Base-by-base conservation (phyloP, 2,329 filamentous ascomycete species). In the Sordariomycetes sp. region DNA sequence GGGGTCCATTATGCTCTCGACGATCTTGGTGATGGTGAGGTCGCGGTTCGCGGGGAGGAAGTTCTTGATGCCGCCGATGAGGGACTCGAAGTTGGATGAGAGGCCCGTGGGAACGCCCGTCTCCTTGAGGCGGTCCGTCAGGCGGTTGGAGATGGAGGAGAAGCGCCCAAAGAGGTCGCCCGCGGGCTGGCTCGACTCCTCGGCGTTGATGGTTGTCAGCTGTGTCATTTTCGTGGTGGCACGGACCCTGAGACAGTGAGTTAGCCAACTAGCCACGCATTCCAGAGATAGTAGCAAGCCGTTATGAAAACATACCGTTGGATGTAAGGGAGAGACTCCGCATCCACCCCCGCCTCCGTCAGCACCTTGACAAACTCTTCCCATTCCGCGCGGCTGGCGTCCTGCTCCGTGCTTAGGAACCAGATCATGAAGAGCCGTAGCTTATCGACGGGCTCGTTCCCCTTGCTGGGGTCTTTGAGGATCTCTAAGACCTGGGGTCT, bases 191-290 rank as follows among this genome's bases (percentile, higher is more conserved):
- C 85, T 79, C 20, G 80, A 76, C 60, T 86, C 77, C 15, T 88
- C 85, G 34, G 85, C 86, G 61, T 92, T 94, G 61, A 91, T 85
- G 1, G 91, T 95, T 3, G 91, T 89, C 69, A 99, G 87, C 82
- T 97, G 96, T 15, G 92, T 97, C 90, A 97, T 96, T 62, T 94
- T 90, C 5, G 92, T 97, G 55, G 95, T 90, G 62, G 95, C 89
- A 60, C 92, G 90, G 56, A 97, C 89, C 69, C 88, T 84, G 65
- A 36, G 48, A 59, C 52, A 60, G 55, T 36, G 58, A 60, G 34
- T 56, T 55, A 56, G 52, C 13, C 15, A 17, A 5, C n/a, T n/a
- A 13, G 36, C 8, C 35, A 17, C 15, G 25, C 28, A 15, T 25
- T 34, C 17, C 25, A n/a, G 22, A 10, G 39, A 6, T 32, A 5